phyloP scores from a whole-genome alignment of 192 early-diverging fungal species.

The Rhizophagus sp. region DNA sequence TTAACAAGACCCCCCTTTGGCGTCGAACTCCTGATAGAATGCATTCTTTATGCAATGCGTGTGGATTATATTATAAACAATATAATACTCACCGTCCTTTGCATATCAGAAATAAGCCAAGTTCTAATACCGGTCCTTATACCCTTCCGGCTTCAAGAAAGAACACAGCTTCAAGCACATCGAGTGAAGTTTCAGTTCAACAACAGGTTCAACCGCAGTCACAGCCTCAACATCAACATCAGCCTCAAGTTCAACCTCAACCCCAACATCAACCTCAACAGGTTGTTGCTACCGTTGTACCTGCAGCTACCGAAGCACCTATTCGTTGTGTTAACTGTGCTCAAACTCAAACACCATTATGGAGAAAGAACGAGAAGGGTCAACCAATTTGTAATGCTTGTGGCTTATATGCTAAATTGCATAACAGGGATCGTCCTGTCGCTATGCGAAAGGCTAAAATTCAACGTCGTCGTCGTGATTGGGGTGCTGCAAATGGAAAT shows the following conservation, averaged over 20 bases:
- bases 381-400: slow-evolving; percentile 83
- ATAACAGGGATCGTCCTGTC: slow-evolving; percentile 82
- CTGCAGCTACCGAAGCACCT: slow-evolving; percentile 10
- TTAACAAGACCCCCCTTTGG: slow-evolving; percentile 79
- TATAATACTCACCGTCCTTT: slow-evolving; percentile 61
- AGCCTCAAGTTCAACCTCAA: slow-evolving; percentile 23
- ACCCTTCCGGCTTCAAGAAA: slow-evolving; percentile 35
- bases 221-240: slow-evolving; percentile 24
- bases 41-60: slow-evolving; percentile 86
- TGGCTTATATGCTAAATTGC: slow-evolving; percentile 90
- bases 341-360: slow-evolving; percentile 75
- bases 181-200: slow-evolving; percentile 6
- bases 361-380: slow-evolving; percentile 74
- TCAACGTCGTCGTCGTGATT: slow-evolving; percentile 57
- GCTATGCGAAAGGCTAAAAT: slow-evolving; percentile 73
- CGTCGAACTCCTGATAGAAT: slow-evolving; percentile 71
- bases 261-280: slow-evolving; percentile 33
- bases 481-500: slow-evolving; percentile 40
- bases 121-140: slow-evolving; percentile 39
- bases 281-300: slow-evolving; percentile 17
- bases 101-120: slow-evolving; percentile 57
- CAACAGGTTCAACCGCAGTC: slow-evolving; percentile 3
- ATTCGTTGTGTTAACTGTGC: slow-evolving; percentile 64
- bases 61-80: slow-evolving; percentile 69
- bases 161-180: background rate